Evolutionary conservation across 495 filamentous ascomycete genomes (phyloP).

Genomic region (Aspergillus carlsbadensis): DNA sequence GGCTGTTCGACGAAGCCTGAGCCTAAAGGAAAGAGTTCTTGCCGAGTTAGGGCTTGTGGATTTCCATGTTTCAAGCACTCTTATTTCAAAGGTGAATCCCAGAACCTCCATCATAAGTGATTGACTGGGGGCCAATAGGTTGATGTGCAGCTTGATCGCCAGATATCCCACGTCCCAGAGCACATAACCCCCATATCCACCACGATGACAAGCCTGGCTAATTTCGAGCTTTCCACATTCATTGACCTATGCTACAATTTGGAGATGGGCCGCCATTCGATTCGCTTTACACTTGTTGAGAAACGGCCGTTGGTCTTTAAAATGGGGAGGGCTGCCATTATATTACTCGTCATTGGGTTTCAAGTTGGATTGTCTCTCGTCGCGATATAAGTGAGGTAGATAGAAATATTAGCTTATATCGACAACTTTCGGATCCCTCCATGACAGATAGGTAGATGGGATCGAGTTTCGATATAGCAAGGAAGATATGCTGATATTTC

Average conservation of each 20-base stretch:
- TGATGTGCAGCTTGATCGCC: neutral
- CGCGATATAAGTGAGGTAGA: too few species aligned
- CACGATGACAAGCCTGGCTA: neutral
- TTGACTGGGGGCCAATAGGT: neutral
- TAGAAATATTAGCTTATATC: too few species aligned
- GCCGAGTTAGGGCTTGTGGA: neutral
- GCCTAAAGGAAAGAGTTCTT: neutral
- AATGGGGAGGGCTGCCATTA: neutral
- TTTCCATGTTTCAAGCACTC: neutral
- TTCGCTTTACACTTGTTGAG: neutral
- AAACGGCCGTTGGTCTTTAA: neutral
- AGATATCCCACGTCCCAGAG: neutral
- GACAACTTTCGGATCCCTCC: too few species aligned
- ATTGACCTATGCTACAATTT: neutral
- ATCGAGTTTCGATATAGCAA: too few species aligned
- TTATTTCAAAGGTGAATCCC: neutral
- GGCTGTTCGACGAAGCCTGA: neutral
- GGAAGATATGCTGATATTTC: too few species aligned
- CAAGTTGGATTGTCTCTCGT: neutral
- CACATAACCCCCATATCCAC: neutral
- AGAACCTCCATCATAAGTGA: neutral
- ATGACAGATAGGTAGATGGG: too few species aligned
- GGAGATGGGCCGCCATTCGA: neutral
- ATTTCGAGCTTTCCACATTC: neutral
- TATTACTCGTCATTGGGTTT: neutral